Percentiles rank a stretch among this genome's conserved stretches.
phyloP scores from a whole-genome alignment of 2,329 filamentous ascomycete species.

The Colletotrichum truncatum region DNA sequence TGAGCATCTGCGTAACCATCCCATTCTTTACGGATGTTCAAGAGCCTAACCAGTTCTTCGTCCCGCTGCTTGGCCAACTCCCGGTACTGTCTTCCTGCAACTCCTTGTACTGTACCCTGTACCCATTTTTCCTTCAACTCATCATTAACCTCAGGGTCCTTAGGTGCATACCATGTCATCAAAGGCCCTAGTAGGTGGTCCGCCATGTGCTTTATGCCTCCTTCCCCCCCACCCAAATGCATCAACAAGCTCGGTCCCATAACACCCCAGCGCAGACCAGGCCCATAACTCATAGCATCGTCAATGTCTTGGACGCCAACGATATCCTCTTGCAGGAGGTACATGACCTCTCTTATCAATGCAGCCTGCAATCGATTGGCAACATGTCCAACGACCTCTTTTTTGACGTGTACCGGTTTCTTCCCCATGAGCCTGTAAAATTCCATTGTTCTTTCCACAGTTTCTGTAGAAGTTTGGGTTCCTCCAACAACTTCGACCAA shows the following conservation, averaged over 20 bases:
- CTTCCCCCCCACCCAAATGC: conserved; percentile 32
- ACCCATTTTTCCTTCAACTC: conserved; percentile 22
- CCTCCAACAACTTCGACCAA: conserved; percentile 55
- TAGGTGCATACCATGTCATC: conserved; percentile 24
- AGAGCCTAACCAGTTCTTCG: conserved; percentile 11
- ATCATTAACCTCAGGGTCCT: conserved; percentile 8
- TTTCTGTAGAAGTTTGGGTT: conserved; percentile 35
- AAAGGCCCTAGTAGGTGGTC: conserved; percentile 26
- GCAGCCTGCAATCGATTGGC: conserved; percentile 52
- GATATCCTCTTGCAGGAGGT: conserved; percentile 14
- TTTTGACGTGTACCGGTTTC: conserved; percentile 47
- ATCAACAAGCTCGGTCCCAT: conserved; percentile 27
- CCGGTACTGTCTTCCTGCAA: conserved; percentile 11
- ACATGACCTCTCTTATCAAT: conserved; percentile 15
- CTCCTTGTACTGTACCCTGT: conserved; percentile 2
- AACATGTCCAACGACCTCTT: conserved; percentile 52
- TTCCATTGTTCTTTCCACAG: conserved; percentile 38
- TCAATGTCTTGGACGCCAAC: conserved; percentile 16
- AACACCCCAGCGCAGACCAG: conserved; percentile 33
- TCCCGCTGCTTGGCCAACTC: conserved; percentile 12
- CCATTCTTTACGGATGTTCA: conserved; percentile 18
- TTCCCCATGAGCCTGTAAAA: conserved; percentile 52
- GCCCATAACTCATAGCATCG: conserved; percentile 26
- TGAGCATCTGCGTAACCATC: not conserved
- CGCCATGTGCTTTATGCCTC: conserved; percentile 31